A percentile compares a stretch with the other conserved stretches of the same genome.
phyloP scores from a whole-genome alignment of 1,284 basidiomycete species.

The Cystobasidium slooffiae region DNA sequence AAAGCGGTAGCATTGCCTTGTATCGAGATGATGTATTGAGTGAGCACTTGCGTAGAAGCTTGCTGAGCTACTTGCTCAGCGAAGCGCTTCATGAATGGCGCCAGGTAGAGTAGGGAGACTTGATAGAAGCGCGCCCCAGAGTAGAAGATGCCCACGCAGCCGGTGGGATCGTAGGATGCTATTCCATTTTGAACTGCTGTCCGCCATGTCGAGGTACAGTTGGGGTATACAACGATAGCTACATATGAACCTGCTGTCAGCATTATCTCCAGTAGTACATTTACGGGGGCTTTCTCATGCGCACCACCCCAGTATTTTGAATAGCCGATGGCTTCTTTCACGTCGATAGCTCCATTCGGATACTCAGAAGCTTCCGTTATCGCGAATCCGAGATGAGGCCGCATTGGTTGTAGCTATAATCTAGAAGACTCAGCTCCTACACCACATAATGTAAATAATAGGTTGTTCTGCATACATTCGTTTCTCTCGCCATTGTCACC shows the following conservation, averaged over 20 bases:
- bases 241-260: not conserved
- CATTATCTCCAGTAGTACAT: not conserved
- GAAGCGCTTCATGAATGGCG: conserved; percentile 48
- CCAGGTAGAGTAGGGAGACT: conserved; percentile 54
- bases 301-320: conserved; percentile 46
- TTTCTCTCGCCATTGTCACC: conserved; percentile 32
- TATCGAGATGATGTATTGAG: conserved; percentile 13
- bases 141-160: conserved; percentile 54
- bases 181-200: conserved; percentile 51
- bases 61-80: conserved; percentile 15
- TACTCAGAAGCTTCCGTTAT: conserved; percentile 51
- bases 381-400: conserved; percentile 52
- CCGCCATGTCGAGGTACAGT: conserved; percentile 50
- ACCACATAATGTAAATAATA: not conserved
- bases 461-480: conserved; percentile 17
- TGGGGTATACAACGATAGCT: conserved; percentile 49
- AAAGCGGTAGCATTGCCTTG: conserved; percentile 46
- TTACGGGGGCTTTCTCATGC: not conserved
- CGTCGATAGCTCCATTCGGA: conserved; percentile 52
- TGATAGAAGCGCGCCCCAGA: conserved; percentile 56
- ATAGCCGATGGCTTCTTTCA: conserved; percentile 50
- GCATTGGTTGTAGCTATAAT: conserved; percentile 33
- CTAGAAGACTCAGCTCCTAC: not conserved
- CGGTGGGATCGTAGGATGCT: conserved; percentile 54
- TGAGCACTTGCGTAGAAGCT: conserved; percentile 33